Percentiles rank a stretch among this genome's conserved stretches.
Evolutionary conservation across 2,329 filamentous ascomycete species (phyloP).

Genomic region (Ceratocystis lukuohia): DNA sequence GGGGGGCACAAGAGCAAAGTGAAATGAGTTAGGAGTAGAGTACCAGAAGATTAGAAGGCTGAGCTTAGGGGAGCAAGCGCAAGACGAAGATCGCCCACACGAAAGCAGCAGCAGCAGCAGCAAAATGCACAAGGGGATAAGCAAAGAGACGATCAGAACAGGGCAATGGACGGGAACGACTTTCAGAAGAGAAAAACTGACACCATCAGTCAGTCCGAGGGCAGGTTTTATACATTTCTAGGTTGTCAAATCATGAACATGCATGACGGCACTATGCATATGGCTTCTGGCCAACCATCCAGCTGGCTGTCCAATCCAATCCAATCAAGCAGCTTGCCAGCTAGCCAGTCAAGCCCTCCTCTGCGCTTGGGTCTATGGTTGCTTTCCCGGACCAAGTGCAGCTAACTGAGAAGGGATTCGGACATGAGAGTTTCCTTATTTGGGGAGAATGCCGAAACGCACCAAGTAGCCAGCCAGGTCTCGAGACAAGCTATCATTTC

Average conservation of each 20-base stretch:
- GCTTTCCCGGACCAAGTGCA: not conserved
- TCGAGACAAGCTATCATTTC: conserved; percentile 11
- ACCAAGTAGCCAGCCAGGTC: conserved; percentile 6
- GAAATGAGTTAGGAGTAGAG: not conserved
- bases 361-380: not conserved
- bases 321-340: not conserved
- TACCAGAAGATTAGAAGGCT: not conserved
- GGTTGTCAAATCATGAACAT: not conserved
- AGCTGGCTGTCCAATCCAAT: not conserved
- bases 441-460: conserved; percentile 4
- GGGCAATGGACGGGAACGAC: not conserved
- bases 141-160: not conserved
- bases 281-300: not conserved
- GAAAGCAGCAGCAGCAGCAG: conserved; percentile 13
- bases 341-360: not conserved
- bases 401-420: not conserved
- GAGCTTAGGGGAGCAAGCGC: conserved; percentile 14
- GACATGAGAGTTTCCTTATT: conserved; percentile 2
- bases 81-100: conserved; percentile 17
- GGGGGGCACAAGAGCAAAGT: not conserved
- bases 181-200: not conserved
- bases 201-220: not conserved
- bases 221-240: not conserved
- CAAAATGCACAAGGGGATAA: not conserved
- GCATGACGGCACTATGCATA: conserved; percentile 8